Conservation (phyloP, 257 asterid species). For the Solanum tacnaense region DNA sequence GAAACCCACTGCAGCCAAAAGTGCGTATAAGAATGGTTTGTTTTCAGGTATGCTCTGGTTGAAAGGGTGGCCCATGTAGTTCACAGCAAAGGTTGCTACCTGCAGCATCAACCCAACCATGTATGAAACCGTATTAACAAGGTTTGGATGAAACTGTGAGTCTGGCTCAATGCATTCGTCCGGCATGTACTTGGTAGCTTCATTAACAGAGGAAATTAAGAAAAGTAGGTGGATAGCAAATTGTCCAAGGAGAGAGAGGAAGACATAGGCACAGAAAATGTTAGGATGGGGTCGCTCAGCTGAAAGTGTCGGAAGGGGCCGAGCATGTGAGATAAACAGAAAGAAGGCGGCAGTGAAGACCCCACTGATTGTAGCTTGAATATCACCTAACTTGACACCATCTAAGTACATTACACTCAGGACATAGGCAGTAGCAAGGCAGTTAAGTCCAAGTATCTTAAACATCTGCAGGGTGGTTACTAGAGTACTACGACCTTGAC, state of each 20-base stretch:
- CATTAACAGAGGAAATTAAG: slow-evolving; percentile 78
- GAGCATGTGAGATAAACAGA: slow-evolving; percentile 88
- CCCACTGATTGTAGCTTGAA: slow-evolving; percentile 97
- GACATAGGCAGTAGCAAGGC: slow-evolving; percentile 96
- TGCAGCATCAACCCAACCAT: slow-evolving; percentile 98
- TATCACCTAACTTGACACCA: slow-evolving; percentile 90
- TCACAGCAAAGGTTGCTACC: slow-evolving; percentile 97
- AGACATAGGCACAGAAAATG: slow-evolving; percentile 80
- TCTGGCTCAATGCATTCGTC: slow-evolving; percentile 96
- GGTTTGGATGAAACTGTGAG: slow-evolving; percentile 81
- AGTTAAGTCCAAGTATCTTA: slow-evolving; percentile 95
- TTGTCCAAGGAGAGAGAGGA: slow-evolving; percentile 91
- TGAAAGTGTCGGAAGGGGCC: slow-evolving; percentile 78
- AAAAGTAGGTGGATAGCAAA: slow-evolving; percentile 68
- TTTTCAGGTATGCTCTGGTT: slow-evolving; percentile 87
- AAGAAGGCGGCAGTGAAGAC: slow-evolving; percentile 95
- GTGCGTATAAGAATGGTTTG: slow-evolving; percentile 61
- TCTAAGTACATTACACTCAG: slow-evolving; percentile 92
- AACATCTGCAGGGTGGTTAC: slow-evolving; percentile 99
- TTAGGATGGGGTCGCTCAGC: slow-evolving; percentile 95
- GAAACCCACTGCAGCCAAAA: slow-evolving; percentile 64
- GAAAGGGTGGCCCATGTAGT: slow-evolving; percentile 98
- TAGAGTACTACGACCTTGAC: slow-evolving; percentile 95
- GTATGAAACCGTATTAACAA: slow-evolving; percentile 92
- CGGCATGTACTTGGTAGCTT: slow-evolving; percentile 92